Base-by-base conservation (phyloP, 208 protist genomes). In the Leishmania aethiopica region DNA sequence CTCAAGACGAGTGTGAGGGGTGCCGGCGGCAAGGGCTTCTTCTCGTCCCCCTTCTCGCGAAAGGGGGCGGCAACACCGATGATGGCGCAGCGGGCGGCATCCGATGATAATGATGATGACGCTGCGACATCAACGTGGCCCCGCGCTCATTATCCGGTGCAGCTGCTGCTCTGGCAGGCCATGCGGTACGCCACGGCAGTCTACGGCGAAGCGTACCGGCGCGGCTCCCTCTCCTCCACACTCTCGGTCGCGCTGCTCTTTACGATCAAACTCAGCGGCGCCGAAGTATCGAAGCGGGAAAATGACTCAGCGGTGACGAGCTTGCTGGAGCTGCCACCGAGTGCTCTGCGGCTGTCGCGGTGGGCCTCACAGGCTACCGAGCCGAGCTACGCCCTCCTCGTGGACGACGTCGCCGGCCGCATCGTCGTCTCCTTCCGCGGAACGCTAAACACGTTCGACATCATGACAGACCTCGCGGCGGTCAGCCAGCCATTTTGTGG, bases 371-470 rank as follows among this genome's bases (percentile, higher is more conserved):
- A 81, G 49, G 53, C 83, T 13, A 84, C 78, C 19, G 92, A 93
- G 79, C 84, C 90, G 62, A 95, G 85, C 78, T 95, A 93, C 83
- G 79, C 69, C 19, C 78, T 93, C 19, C 75, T 93, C 15, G 79
- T 92, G 25, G 90, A 95, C 62, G 83, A 92, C 76, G 72, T 64
- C n/a, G 62, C 85, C 32, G 77, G 75, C 47, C 84, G 85, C 75
- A 91, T 95, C 57, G 89, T 95, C 37, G 79, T 93, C 32, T 62
- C 88, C 6, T 95, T 95, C 77, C 88, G 92, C 11, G 92, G 92
- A n/a, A 93, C 90, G 53, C 69, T 93, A 47, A 88, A 81, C 55
- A 86, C 91, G 64, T 85, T 80, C 17, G 92, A 95, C 69, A 87
- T 95, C 32, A 83, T 93, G 62, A 92, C 87, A 35, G 92, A 95